phyloP scores from a whole-genome alignment of 257 asterid genomes.

The Pogostemon cablin region DNA sequence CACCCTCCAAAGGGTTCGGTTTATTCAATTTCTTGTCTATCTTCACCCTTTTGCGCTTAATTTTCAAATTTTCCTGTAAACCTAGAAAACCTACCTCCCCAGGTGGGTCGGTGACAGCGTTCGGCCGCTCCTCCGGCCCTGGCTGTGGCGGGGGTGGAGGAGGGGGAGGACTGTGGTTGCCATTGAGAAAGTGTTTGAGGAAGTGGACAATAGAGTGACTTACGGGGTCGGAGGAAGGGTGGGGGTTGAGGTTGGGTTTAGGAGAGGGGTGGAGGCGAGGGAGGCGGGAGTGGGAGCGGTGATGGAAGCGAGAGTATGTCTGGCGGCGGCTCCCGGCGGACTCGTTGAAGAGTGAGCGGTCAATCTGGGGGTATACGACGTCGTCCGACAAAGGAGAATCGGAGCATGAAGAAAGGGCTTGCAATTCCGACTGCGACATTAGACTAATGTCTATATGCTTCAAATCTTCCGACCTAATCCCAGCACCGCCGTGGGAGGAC shows the following conservation, averaged over 20 bases:
- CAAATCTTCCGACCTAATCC: conserved; percentile 51
- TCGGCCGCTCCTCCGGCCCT: conserved; percentile 28
- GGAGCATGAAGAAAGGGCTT: conserved; percentile 69
- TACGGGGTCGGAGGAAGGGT: conserved; percentile 66
- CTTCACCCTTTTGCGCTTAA: conserved; percentile 52
- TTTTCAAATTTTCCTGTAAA: conserved; percentile 41
- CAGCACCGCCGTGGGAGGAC: conserved; percentile 33
- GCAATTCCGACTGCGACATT: conserved; percentile 81
- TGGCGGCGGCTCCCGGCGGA: conserved; percentile 93
- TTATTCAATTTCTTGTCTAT: conserved; percentile 38
- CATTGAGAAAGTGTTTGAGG: conserved; percentile 62
- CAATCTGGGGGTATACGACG: conserved; percentile 60
- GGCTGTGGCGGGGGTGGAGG: conserved; percentile 44
- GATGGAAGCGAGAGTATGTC: conserved; percentile 75
- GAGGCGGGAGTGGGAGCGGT: conserved; percentile 72
- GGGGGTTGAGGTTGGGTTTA: conserved; percentile 40
- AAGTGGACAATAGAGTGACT: conserved; percentile 66
- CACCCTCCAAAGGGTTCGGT: conserved; percentile 43
- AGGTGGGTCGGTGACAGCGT: conserved; percentile 4
- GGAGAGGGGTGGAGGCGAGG: conserved; percentile 62
- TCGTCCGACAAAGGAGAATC: conserved; percentile 58
- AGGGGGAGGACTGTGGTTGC: conserved; percentile 61
- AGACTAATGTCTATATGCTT: conserved; percentile 53
- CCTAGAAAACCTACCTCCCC: conserved; percentile 46
- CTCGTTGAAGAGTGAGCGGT: conserved; percentile 81